Base-by-base conservation (phyloP, 352 stramenopile genomes). In the Phytophthora capsici region DNA sequence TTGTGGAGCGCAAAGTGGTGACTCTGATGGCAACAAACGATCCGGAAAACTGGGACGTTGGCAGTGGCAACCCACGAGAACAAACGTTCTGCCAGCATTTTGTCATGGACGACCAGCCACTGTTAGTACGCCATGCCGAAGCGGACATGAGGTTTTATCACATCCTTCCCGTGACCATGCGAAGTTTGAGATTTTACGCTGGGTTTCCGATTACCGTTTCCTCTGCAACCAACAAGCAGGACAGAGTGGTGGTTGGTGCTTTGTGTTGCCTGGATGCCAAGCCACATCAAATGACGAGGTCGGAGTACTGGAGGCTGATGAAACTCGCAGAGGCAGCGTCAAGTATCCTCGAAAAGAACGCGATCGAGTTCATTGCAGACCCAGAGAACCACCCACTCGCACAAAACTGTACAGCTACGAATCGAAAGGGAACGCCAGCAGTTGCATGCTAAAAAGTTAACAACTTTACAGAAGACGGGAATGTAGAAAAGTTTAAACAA, bases 1-100 rank as follows among this genome's bases (percentile, higher is more conserved):
- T 79, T 3, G 64, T 79, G 17, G 67, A 73, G 34, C 38, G 52
- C 2, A 46, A 75, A 30, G 46, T 53, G 22, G 61, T 73, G 30
- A 63, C 54, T 10, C 43, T 77, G 16, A 22, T 80, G 19, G 63
- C 69, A 2, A 64, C 69, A 16, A 77, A 73, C 23, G 30, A 37
- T 13, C 60, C 60, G 0, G 51, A 57, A 5, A 65, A 68, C 20
- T 73, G 65, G 63, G 52, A 75, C 9, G 22, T 78, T 20, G 70
- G 70, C 4, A 72, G 55, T 37, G 61, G 66, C 1, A 74, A 72
- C 26, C 62, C 63, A 5, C 57, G 74, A 1, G 63, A 75, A 22
- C 63, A 82, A 48, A 73, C 68, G 0, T 79, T 82, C 40, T 82
- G 74, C 46, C 61, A 74, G 48, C 74, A 82, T 34, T 75, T 77